Base-by-base conservation (phyloP, 345 rosid species). In the Bruguiera gymnorhiza region DNA sequence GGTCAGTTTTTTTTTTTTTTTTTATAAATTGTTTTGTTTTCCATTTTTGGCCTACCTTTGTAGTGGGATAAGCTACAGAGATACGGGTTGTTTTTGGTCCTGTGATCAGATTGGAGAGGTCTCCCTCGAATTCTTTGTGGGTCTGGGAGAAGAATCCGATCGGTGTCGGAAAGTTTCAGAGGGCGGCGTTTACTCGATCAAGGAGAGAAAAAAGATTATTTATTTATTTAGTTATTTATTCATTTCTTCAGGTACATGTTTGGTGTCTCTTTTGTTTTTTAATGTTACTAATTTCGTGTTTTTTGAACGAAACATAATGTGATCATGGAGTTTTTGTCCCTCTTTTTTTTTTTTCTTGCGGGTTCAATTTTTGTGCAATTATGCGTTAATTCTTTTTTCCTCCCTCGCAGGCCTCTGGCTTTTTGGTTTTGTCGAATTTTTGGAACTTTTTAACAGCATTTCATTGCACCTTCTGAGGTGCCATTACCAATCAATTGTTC, bases 381-480 rank as follows among this genome's bases (percentile, higher is more conserved):
- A 50, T 0, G 9, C 9, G 5, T 48, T 18, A 19, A 23, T 21
- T 19, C 18, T 8, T 1, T 5, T 50, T 30, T 51, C 37, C 7
- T 20, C 5, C 37, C 5, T 1, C 53, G 23, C 67, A 63, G 61
- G 68, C 5, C 61, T 24, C 16, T 70, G 39, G 21, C 29, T 39
- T 54, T 15, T 23, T 34, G 9, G 37, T 34, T 32, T 34, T 34
- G 37, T 34, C 37, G 8, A 34, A 6, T 34, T 34, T 34, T 34
- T 34, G 37, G 10, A 8, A 34, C 37, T 7, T 34, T 34, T 34
- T 34, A 34, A 34, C 37, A 34, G 50, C 8, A n/a, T 20, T 29
- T 46, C 21, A 85, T 94, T 77, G 89, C 24, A n/a, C 23, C 29
- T 56, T 56, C 60, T 56, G 29, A 26, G 29, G 4, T 8, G 26